These are phyloP conservation scores for Saccharomycopsis sp. DNA, from an alignment of 805 yeast genomes.

Conservation along the genomic window DNA sequence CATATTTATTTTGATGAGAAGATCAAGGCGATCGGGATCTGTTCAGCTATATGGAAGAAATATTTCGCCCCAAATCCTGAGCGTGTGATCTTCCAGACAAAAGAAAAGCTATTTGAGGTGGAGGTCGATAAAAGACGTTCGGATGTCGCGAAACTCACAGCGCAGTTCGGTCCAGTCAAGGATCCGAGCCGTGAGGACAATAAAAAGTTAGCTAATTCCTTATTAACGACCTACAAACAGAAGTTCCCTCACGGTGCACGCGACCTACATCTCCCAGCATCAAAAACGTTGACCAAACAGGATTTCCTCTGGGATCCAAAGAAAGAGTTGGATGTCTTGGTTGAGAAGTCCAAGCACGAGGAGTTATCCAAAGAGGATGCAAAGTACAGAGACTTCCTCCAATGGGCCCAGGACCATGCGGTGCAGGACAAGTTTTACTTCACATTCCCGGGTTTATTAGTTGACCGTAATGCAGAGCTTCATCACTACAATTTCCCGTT, in stretches of 20 bases:
- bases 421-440: conserved; percentile 25
- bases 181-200: conserved; percentile 16
- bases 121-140: conserved; percentile 24
- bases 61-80: conserved; percentile 28
- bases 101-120: conserved; percentile 25
- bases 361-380: conserved; percentile 23
- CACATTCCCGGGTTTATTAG: conserved; percentile 25
- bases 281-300: conserved; percentile 7
- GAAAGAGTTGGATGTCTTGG: conserved; percentile 6
- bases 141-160: conserved; percentile 5
- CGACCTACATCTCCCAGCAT: conserved; percentile 14
- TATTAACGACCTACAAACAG: conserved; percentile 10
- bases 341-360: conserved; percentile 10
- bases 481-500: conserved; percentile 31
- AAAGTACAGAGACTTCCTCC: conserved; percentile 25
- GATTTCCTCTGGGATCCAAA: conserved; percentile 17
- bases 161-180: neutral
- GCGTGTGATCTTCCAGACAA: conserved; percentile 26
- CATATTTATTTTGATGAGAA: conserved; percentile 24
- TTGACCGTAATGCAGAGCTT: conserved; percentile 25
- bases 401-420: conserved; percentile 25
- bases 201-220: neutral
- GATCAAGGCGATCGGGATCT: conserved; percentile 25
- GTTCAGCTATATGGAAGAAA: conserved; percentile 27
- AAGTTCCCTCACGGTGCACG: conserved; percentile 12